Conservation (phyloP, 495 filamentous ascomycete species). For the Astrocystis sublimbata region DNA sequence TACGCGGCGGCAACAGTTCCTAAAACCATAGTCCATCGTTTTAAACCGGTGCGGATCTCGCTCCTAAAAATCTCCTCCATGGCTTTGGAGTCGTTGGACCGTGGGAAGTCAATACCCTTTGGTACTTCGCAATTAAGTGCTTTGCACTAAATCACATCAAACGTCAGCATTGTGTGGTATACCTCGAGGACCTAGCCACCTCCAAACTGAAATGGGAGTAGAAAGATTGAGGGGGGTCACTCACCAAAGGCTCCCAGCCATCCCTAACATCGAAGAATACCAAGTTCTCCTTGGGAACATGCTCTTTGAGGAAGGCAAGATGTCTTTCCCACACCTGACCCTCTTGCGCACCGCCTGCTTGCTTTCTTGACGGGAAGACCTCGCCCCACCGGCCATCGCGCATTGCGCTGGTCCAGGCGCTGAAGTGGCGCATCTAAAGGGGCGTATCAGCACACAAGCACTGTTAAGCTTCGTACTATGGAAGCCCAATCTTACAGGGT, state of each 20-base stretch:
- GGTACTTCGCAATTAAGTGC: conserved; percentile 25
- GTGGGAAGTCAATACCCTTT: conserved; percentile 25
- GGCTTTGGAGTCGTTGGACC: conserved; percentile 24
- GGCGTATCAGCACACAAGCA: conserved; percentile 16
- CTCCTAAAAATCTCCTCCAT: conserved; percentile 25
- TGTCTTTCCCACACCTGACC: conserved; percentile 25
- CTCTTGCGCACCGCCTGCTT: conserved; percentile 16
- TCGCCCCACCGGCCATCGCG: conserved; percentile 26
- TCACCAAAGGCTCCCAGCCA: conserved; percentile 26
- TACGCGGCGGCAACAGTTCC: conserved; percentile 4
- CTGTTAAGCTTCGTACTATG: too few relatives aligned
- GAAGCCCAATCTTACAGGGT: conserved; percentile 17
- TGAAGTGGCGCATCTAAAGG: conserved; percentile 24
- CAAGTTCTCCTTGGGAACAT: conserved; percentile 28
- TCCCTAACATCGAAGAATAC: conserved; percentile 30
- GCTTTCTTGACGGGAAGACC: conserved; percentile 20
- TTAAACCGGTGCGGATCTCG: conserved; percentile 19
- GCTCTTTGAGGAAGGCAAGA: conserved; percentile 25
- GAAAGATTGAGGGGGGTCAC: neutral
- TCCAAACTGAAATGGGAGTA: neutral
- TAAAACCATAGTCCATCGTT: conserved; percentile 25
- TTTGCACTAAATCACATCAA: conserved; percentile 14
- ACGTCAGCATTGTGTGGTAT: neutral
- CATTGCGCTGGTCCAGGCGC: conserved; percentile 21
- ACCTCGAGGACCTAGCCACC: too few relatives aligned